Evolutionary conservation across 768 basidiomycete genomes (phyloP).

Genomic region (Hortiboletus flavorubellus): DNA sequence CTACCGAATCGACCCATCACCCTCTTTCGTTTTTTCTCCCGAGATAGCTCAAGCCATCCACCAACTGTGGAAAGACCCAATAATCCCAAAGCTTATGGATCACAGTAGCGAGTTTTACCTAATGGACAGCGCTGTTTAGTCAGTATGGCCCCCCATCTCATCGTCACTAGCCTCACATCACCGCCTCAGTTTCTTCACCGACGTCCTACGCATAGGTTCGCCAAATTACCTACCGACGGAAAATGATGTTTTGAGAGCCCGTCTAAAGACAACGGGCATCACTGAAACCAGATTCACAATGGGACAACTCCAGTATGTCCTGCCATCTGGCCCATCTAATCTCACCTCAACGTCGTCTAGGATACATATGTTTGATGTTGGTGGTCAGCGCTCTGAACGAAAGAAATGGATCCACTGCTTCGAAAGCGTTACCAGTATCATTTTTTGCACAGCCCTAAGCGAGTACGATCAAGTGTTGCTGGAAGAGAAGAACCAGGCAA

Average conservation of each 20-base stretch:
- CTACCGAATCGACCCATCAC: conserved; percentile 44
- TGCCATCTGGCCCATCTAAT: rapidly evolving
- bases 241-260: conserved; percentile 83
- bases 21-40: conserved; percentile 48
- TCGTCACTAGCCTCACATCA: neutral
- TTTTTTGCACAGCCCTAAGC: conserved; percentile 71
- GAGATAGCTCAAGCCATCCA: conserved; percentile 69
- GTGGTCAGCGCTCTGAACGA: conserved; percentile 75
- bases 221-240: conserved; percentile 83
- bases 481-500: conserved; percentile 45
- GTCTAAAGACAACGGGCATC: conserved; percentile 87
- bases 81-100: conserved; percentile 49
- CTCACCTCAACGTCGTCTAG: conserved; percentile 16
- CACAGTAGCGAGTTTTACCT: conserved; percentile 80
- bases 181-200: conserved; percentile 70
- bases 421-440: conserved; percentile 76
- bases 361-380: conserved; percentile 76
- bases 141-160: conserved; percentile 28
- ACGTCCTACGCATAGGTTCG: conserved; percentile 79
- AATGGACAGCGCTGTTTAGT: conserved; percentile 95
- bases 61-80: conserved; percentile 67
- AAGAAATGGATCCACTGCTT: conserved; percentile 85
- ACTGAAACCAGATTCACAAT: conserved; percentile 81
- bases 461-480: conserved; percentile 74
- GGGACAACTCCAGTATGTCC: conserved; percentile 57